Percentiles rank a stretch among this genome's conserved stretches.
Conservation (phyloP, 2,329 filamentous ascomycete genomes). For the Pseudogymnoascus sp. region DNA sequence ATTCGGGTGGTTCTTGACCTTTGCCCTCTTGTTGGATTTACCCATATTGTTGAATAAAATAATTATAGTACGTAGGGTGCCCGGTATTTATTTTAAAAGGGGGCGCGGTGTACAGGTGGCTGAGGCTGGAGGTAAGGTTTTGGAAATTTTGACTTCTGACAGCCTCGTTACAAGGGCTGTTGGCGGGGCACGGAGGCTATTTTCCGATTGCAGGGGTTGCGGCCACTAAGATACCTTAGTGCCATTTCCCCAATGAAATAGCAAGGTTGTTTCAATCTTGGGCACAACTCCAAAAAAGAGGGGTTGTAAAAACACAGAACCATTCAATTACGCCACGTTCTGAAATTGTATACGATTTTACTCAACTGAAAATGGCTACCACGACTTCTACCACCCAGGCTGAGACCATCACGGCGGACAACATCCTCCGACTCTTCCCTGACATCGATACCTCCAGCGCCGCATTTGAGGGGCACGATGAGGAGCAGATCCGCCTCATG, state of each 20-base stretch:
- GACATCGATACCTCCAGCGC: slow-evolving; percentile 64
- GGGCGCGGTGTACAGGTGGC: not conserved
- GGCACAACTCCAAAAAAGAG: slow-evolving; percentile 3
- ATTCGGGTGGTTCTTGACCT: slow-evolving; percentile 44
- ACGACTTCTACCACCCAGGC: slow-evolving; percentile 38
- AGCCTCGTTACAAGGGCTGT: slow-evolving; percentile 3
- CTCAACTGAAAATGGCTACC: slow-evolving; percentile 19
- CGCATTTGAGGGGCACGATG: slow-evolving; percentile 85
- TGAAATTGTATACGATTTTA: not conserved
- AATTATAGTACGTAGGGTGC: not conserved
- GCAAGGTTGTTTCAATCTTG: slow-evolving; percentile 5
- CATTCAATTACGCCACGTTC: not conserved
- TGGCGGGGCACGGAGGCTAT: slow-evolving; percentile 1
- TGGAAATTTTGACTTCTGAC: slow-evolving; percentile 9
- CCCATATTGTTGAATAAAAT: slow-evolving; percentile 38
- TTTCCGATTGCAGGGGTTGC: not conserved
- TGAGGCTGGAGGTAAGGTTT: not conserved
- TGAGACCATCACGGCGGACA: slow-evolving; percentile 71
- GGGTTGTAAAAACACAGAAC: slow-evolving; percentile 3
- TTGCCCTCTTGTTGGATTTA: slow-evolving; percentile 48
- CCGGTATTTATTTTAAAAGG: not conserved
- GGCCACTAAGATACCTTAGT: slow-evolving; percentile 7
- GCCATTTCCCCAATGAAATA: not conserved
- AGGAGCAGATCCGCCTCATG: slow-evolving; percentile 96
- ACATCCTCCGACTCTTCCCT: slow-evolving; percentile 80